Conservation (phyloP, 257 asterid species). For the Solanum peruvianum region DNA sequence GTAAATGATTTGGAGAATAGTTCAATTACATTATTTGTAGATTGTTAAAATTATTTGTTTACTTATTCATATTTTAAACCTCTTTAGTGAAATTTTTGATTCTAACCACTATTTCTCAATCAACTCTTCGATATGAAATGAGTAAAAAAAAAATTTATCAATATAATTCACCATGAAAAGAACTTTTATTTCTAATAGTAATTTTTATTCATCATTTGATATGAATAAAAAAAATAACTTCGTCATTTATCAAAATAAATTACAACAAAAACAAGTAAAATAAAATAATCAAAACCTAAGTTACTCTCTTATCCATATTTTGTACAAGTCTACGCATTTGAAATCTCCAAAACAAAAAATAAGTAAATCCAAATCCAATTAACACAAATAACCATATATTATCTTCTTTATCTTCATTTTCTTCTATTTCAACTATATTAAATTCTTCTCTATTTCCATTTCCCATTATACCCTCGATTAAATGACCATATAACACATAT, state of each 20-base stretch:
- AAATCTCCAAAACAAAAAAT: constrained; percentile 78
- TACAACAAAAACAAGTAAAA: not conserved
- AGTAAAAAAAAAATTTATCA: too few species aligned
- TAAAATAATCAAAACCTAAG: constrained; percentile 4
- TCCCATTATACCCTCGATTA: constrained; percentile 48
- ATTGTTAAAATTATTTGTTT: too few species aligned
- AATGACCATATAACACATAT: constrained; percentile 66
- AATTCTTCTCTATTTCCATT: constrained; percentile 41
- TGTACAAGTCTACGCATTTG: constrained; percentile 59
- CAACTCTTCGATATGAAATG: too few species aligned
- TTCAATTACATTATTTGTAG: not conserved
- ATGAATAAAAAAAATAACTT: not conserved
- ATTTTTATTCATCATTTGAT: not conserved
- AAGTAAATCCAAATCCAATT: constrained; percentile 64
- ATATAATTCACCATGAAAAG: too few species aligned
- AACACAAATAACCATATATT: constrained; percentile 55
- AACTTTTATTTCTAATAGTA: too few species aligned
- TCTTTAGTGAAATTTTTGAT: too few species aligned
- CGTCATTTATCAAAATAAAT: not conserved
- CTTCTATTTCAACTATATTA: constrained; percentile 41
- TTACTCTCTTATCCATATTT: constrained; percentile 63
- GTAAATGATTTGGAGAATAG: not conserved
- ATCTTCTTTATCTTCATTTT: constrained; percentile 33
- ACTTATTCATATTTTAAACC: too few species aligned
- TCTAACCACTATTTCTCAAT: not conserved